Percentiles rank a stretch among this genome's conserved stretches.
Evolutionary conservation across 192 early-diverging fungal species (phyloP).

Genomic region (Martensiomyces pterosporus): DNA sequence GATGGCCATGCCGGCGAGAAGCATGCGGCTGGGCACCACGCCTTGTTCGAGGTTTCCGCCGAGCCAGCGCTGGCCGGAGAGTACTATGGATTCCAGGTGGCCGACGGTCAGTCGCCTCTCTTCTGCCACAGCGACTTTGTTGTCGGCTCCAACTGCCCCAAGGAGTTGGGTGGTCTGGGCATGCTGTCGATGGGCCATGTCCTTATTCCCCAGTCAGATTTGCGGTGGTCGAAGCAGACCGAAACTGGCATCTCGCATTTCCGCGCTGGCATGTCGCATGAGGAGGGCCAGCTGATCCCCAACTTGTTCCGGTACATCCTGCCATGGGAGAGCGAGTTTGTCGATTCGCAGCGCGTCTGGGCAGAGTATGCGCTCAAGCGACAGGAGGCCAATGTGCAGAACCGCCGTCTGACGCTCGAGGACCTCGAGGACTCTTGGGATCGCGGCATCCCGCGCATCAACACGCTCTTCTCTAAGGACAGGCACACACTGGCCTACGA

Average conservation of each 20-base stretch:
- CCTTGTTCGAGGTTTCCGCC: constrained; percentile 21
- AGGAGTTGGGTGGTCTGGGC: constrained; percentile 94
- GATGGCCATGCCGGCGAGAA: neutral
- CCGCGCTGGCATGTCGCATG: constrained; percentile 97
- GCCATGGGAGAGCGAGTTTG: constrained; percentile 99
- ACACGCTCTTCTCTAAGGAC: constrained; percentile 98
- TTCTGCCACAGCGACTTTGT: constrained; percentile 52
- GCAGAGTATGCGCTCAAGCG: constrained; percentile 97
- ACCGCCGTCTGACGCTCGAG: constrained; percentile 95
- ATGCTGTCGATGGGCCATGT: constrained; percentile 99
- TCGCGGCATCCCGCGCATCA: constrained; percentile 96
- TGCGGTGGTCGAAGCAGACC: constrained; percentile 96
- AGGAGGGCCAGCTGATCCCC: constrained; percentile 94
- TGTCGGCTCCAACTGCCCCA: constrained; percentile 65
- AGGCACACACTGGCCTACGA: constrained; percentile 98
- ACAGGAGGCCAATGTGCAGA: constrained; percentile 94
- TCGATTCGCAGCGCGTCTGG: constrained; percentile 99
- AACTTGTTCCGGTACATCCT: constrained; percentile 97
- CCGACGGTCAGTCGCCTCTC: constrained; percentile 38
- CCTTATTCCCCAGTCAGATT: constrained; percentile 93
- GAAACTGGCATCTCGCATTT: constrained; percentile 97
- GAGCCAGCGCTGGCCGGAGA: constrained; percentile 7
- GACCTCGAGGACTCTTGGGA: constrained; percentile 99
- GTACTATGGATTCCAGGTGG: constrained; percentile 49
- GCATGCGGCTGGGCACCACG: neutral